Evolutionary conservation across 169 alveolate species (phyloP).

Genomic region (Plasmodium inui): DNA sequence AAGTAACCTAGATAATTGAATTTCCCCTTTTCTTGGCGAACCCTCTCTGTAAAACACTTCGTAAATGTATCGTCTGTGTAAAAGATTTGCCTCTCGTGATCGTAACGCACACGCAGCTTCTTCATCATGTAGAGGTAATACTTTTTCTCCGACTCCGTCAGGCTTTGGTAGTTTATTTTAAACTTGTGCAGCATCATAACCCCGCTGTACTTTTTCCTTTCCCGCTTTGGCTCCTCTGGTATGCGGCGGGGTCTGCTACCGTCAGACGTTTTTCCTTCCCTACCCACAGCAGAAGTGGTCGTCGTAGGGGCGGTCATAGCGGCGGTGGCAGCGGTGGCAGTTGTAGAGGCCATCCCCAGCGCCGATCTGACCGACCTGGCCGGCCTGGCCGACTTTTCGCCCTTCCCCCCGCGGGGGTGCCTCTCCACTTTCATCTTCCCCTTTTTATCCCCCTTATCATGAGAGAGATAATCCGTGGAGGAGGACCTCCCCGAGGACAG

Average conservation of each 20-base stretch:
- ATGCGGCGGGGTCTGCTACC: neutral
- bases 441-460: neutral
- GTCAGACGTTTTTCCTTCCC: neutral
- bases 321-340: neutral
- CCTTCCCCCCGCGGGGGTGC: neutral
- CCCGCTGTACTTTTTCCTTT: neutral
- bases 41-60: conserved; percentile 11
- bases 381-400: neutral
- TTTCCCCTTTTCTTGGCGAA: conserved; percentile 3
- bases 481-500: neutral
- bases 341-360: neutral
- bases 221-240: neutral
- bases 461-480: neutral
- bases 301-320: neutral
- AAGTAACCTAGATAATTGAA: conserved; percentile 22
- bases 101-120: conserved; percentile 33
- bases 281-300: neutral
- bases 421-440: neutral
- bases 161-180: conserved; percentile 33
- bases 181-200: neutral
- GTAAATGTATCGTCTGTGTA: conserved; percentile 34
- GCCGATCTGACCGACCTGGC: neutral
- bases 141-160: conserved; percentile 9
- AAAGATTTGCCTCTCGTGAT: conserved; percentile 11
- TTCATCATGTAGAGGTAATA: conserved; percentile 66